Evolutionary conservation across 495 filamentous ascomycete species (phyloP).

Genomic region (Xylaria grammica): DNA sequence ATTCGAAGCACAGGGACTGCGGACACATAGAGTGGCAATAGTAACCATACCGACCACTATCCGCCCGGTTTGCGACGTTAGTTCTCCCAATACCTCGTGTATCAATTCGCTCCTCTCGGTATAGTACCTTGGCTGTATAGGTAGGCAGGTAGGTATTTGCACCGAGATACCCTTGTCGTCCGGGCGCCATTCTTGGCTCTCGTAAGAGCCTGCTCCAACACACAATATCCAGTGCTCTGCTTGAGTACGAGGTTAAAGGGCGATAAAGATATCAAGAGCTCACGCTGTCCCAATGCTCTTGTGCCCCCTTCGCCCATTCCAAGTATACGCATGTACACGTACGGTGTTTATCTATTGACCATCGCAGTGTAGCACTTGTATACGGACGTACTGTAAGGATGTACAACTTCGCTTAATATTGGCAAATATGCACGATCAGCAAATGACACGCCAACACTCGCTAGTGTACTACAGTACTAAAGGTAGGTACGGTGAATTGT

Average conservation of each 20-base stretch:
- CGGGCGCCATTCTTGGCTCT: too few species aligned
- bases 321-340: not conserved
- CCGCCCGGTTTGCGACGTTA: not conserved
- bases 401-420: constrained; percentile 17
- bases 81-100: too few species aligned
- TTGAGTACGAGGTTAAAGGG: not conserved
- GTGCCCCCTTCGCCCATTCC: not conserved
- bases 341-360: too few species aligned
- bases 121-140: too few species aligned
- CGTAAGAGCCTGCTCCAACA: too few species aligned
- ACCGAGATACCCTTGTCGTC: too few species aligned
- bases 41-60: not conserved
- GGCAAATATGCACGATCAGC: not conserved
- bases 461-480: not conserved
- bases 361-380: too few species aligned
- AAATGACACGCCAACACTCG: not conserved
- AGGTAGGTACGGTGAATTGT: not conserved
- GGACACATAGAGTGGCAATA: not conserved
- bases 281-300: not conserved
- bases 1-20: not conserved
- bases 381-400: not conserved
- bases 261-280: not conserved
- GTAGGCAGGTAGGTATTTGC: not conserved
- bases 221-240: too few species aligned
- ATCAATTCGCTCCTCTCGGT: too few species aligned